phyloP scores from a whole-genome alignment of 2,329 filamentous ascomycete species.

The Fusarium chlamydosporum region DNA sequence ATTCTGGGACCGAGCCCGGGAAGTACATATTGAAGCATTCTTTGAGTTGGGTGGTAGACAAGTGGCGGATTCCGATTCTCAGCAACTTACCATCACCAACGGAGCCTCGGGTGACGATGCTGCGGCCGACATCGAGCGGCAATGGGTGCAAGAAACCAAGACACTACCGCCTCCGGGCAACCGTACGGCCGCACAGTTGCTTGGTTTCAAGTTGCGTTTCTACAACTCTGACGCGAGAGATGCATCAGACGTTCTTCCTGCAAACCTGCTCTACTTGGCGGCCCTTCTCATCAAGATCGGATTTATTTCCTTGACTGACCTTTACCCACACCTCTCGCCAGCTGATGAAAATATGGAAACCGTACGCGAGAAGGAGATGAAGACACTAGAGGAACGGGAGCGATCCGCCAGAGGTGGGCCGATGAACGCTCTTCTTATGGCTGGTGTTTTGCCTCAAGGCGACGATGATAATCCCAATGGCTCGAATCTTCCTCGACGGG shows the following conservation, averaged over 20 bases:
- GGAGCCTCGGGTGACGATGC: conserved; percentile 58
- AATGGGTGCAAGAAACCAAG: conserved; percentile 85
- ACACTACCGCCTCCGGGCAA: conserved; percentile 89
- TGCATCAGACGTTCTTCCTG: conserved; percentile 82
- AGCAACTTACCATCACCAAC: conserved; percentile 59
- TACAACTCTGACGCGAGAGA: conserved; percentile 87
- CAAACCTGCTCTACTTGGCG: conserved; percentile 92
- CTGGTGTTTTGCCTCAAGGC: conserved; percentile 78
- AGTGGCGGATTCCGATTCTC: conserved; percentile 71
- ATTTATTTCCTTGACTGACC: conserved; percentile 90
- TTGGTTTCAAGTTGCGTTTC: conserved; percentile 97
- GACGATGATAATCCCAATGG: conserved; percentile 77
- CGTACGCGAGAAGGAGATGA: conserved; percentile 77
- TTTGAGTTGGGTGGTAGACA: conserved; percentile 87
- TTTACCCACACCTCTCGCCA: conserved; percentile 94
- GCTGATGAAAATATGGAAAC: conserved; percentile 85
- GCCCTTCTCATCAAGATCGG: conserved; percentile 96
- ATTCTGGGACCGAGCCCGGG: conserved; percentile 86
- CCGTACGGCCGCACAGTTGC: conserved; percentile 89
- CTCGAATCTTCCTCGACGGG: conserved; percentile 62
- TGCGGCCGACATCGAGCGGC: conserved; percentile 70
- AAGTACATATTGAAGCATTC: conserved; percentile 84
- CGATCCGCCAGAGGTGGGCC: conserved; percentile 76
- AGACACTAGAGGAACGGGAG: conserved; percentile 85
- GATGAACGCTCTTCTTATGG: conserved; percentile 87